Base-by-base conservation (phyloP, 2,329 filamentous ascomycete species). In the Penicillium thymicola region DNA sequence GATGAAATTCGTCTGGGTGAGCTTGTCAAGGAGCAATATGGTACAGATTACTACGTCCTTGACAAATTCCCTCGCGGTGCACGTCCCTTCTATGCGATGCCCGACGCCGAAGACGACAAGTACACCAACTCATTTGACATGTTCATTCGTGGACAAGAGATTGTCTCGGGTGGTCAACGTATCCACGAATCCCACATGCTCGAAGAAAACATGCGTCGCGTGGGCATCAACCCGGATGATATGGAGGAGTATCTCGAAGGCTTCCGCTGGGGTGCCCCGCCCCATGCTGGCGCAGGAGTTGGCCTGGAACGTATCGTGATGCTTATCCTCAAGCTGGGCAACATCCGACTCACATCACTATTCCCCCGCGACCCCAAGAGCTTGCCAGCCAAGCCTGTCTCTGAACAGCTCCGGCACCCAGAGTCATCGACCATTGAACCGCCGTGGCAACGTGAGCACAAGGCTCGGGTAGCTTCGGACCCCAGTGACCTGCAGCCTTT, bases 51-150 rank as follows among this genome's bases (percentile, higher is more conserved):
- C 77, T 97, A 94, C 75, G 88, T 97, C 60, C 82, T 97, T 40
- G 92, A 97, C 81, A 96, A 95, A 70, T 97, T 97, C 78, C 92
- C 92, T 0, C 79, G 85, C 23, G 87, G 85, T 7, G 92, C 90
- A 2, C 85, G 92, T 42, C 92, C 92, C 0, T 96, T 97, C 76
- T 96, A 97, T 70, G 90, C 92, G 1, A 92, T 96, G 83, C 88
- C 88, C 28, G 90, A 96, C 60, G 83, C 87, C 2, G 79, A 87
- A 16, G 85, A 95, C 67, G 79, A 84, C 13, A 80, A 82, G 34
- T 85, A 86, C 71, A 97, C 92, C 49, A 96, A 96, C 71, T 96
- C 92, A 0, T 97, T 96, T 67, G 92, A 97, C 71, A 95, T 97
- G 56, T 97, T 97, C 76, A 83, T 96, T 42, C 88, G 92, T 30